Evolutionary conservation across 2,329 filamentous ascomycete genomes (phyloP).

Genomic region (Neurospora sp.): DNA sequence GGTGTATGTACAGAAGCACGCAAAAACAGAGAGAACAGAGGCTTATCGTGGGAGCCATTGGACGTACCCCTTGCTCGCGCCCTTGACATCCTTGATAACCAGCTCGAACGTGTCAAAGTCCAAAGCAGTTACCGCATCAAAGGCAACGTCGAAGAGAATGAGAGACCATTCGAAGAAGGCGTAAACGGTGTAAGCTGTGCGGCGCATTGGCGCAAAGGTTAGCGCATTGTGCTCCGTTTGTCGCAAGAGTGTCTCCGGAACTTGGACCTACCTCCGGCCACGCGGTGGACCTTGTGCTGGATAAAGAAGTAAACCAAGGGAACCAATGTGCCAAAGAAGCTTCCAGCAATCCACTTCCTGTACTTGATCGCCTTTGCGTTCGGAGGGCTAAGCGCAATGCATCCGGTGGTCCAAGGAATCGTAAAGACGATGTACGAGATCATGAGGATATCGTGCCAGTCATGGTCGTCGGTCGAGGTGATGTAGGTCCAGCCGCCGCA

Average conservation of each 20-base stretch:
- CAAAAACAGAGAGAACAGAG: conserved; percentile 6
- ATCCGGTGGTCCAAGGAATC: conserved; percentile 89
- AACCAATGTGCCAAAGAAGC: conserved; percentile 85
- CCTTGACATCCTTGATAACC: conserved; percentile 79
- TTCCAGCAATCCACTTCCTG: conserved; percentile 70
- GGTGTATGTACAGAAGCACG: conserved; percentile 10
- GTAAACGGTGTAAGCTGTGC: conserved; percentile 85
- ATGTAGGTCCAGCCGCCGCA: conserved; percentile 98
- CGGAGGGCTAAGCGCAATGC: conserved; percentile 75
- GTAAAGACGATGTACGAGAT: conserved; percentile 94
- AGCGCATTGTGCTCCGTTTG: neutral
- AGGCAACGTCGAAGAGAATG: conserved; percentile 89
- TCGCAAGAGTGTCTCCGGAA: neutral
- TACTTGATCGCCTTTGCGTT: conserved; percentile 79
- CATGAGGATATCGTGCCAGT: conserved; percentile 99
- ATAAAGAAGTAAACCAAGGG: conserved; percentile 96
- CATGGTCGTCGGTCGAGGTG: conserved; percentile 94
- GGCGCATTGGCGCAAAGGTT: neutral
- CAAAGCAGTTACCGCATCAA: conserved; percentile 87
- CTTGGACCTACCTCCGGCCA: conserved; percentile 65
- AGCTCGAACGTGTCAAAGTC: conserved; percentile 89
- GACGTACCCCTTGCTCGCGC: conserved; percentile 96
- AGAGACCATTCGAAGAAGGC: conserved; percentile 97
- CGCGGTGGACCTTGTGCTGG: conserved; percentile 92
- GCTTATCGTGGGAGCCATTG: conserved; percentile 83